Conservation (phyloP, 164 flowering plant genomes). For the Santalum album region DNA sequence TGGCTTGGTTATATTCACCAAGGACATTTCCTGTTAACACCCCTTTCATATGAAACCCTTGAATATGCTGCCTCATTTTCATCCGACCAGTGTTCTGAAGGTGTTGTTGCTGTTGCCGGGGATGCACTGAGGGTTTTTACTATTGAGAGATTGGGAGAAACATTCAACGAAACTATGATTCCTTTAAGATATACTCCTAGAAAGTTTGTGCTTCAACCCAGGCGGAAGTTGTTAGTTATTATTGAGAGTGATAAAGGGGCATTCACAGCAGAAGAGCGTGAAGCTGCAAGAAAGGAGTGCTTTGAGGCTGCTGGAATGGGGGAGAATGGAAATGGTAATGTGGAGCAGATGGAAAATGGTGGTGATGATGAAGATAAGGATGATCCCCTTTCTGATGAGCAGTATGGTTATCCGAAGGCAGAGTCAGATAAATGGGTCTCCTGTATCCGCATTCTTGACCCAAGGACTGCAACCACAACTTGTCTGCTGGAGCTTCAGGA, state of each 20-base stretch:
- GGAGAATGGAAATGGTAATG: constrained; percentile 72
- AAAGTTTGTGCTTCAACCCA: constrained; percentile 92
- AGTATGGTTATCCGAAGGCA: constrained; percentile 95
- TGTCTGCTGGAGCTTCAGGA: constrained; percentile 97
- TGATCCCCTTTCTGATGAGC: constrained; percentile 91
- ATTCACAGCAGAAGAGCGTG: constrained; percentile 90
- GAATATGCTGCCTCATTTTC: constrained; percentile 97
- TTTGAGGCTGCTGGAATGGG: constrained; percentile 78
- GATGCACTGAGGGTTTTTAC: constrained; percentile 88
- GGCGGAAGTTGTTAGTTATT: constrained; percentile 57
- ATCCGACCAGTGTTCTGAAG: constrained; percentile 98
- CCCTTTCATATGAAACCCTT: constrained; percentile 89
- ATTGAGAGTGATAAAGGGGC: constrained; percentile 99
- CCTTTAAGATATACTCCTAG: constrained; percentile 97
- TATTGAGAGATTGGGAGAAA: constrained; percentile 87
- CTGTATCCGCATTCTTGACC: constrained; percentile 94
- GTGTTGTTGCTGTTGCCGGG: constrained; percentile 98
- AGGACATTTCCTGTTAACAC: constrained; percentile 90
- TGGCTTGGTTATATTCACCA: constrained; percentile 98
- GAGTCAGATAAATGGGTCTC: constrained; percentile 97
- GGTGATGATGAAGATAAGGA: constrained; percentile 76
- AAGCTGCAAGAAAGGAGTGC: constrained; percentile 84
- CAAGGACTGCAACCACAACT: constrained; percentile 66
- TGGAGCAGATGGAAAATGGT: constrained; percentile 85
- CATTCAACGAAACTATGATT: constrained; percentile 85